These are phyloP conservation scores for Ophiostoma ips DNA, from an alignment of 2,329 filamentous ascomycete genomes.

Conservation along the genomic window DNA sequence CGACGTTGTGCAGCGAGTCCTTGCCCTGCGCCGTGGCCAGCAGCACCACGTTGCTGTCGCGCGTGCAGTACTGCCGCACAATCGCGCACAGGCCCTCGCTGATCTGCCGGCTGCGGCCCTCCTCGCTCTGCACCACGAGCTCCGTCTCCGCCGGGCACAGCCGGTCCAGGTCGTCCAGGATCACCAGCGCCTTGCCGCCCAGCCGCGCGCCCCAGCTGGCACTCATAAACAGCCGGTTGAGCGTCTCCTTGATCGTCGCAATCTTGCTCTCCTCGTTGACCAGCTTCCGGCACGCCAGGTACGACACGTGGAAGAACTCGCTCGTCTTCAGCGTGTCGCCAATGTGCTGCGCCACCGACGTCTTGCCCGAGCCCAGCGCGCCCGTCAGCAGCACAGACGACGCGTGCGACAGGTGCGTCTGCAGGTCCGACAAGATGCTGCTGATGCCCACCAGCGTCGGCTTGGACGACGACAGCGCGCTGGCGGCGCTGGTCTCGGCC, in stretches of 20 bases:
- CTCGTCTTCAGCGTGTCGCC: conserved; percentile 59
- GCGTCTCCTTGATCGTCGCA: conserved; percentile 77
- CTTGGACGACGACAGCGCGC: conserved; percentile 24
- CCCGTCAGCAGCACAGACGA: conserved; percentile 86
- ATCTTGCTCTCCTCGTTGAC: conserved; percentile 85
- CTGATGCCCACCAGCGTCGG: conserved; percentile 73
- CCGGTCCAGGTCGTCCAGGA: conserved; percentile 87
- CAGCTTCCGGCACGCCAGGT: conserved; percentile 74
- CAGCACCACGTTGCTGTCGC: conserved; percentile 68
- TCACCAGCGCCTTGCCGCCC: conserved; percentile 69
- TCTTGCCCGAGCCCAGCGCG: conserved; percentile 82
- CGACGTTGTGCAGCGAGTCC: conserved; percentile 77
- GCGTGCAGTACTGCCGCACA: conserved; percentile 69
- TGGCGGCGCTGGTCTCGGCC: conserved; percentile 22
- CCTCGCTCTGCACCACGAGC: conserved; percentile 83
- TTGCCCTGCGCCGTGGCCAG: conserved; percentile 88
- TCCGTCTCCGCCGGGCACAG: conserved; percentile 90
- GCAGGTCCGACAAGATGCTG: conserved; percentile 53
- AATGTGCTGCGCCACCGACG: conserved; percentile 61
- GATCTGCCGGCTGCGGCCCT: conserved; percentile 80
- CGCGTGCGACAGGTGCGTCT: conserved; percentile 64
- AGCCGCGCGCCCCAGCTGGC: conserved; percentile 85
- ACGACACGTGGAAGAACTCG: conserved; percentile 66
- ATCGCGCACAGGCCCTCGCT: conserved; percentile 78
- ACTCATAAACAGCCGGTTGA: conserved; percentile 71